These are phyloP conservation scores for Mycosphaerella sp. DNA, from an alignment of 2,329 filamentous ascomycete species.

Conservation along the genomic window DNA sequence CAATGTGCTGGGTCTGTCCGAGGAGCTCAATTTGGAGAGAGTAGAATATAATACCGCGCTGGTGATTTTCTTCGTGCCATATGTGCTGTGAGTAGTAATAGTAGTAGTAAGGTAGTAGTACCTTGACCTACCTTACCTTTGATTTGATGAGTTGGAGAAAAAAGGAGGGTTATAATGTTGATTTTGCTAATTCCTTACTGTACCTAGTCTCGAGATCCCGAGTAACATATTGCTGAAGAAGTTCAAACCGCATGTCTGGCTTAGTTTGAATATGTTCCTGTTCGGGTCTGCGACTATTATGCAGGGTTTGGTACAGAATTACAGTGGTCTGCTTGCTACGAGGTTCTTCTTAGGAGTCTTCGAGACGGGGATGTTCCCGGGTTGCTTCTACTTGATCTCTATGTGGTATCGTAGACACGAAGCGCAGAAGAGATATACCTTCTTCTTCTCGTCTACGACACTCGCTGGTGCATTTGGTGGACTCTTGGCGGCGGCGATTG, in stretches of 20 bases:
- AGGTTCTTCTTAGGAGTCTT: conserved; percentile 73
- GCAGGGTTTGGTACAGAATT: conserved; percentile 66
- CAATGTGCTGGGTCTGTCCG: conserved; percentile 46
- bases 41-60: conserved; percentile 47
- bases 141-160: no score
- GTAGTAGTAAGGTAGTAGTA: no score
- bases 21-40: conserved; percentile 41
- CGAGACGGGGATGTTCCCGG: conserved; percentile 56
- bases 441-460: conserved; percentile 84
- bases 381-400: conserved; percentile 46
- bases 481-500: conserved; percentile 76
- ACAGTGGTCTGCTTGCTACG: conserved; percentile 67
- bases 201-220: conserved; percentile 44
- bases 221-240: conserved; percentile 49
- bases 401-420: conserved; percentile 89
- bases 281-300: conserved; percentile 71
- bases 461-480: conserved; percentile 81
- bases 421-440: conserved; percentile 83
- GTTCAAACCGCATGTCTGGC: conserved; percentile 49
- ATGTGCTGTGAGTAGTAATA: conserved; percentile 38
- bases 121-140: no score
- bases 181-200: no score
- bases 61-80: conserved; percentile 50
- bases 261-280: conserved; percentile 66
- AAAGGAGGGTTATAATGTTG: no score